Base-by-base conservation (phyloP, 176 grass and related monocot species). In the Hyparrhenia diplandra region DNA sequence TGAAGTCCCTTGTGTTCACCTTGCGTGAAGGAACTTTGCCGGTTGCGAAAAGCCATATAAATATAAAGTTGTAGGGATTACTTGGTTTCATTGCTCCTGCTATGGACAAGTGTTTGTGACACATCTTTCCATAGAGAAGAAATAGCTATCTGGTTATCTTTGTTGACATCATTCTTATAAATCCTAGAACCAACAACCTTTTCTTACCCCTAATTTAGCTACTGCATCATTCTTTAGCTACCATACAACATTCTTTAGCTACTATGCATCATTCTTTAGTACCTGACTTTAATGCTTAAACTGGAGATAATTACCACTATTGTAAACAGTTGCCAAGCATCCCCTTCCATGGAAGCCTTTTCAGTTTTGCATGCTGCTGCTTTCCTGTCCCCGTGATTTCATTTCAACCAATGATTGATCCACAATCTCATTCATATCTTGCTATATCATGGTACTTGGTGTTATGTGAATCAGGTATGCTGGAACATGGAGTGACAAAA, bases 401-500 rank as follows among this genome's bases (percentile, higher is more conserved):
- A 13, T 36, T 57, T 74, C 30, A 36, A 57, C n/a, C 30, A 57
- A 24, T 74, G 18, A 72, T 13, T 54, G 17, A 65, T 67, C 3
- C 13, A 79, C 17, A 47, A 65, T 64, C 24, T 45, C 14, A 10
- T 40, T 20, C 8, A 35, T 52, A n/a, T 51, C 10, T 47, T 29
- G 6, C 21, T 37, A 10, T 25, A 49, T 52, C 20, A 28, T 39
- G 30, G 1, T 16, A 1, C n/a, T 2, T 79, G 4, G 20, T 69
- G 68, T 71, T 7, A 17, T 87, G 25, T 43, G 8, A 66, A 85
- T 67, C 71, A 99, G 96, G 88, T 99, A 99, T 20, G 96, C 96
- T 1, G 96, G 84, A 60, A 93, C 90, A 46, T 99, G 96, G 92
- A 95, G 92, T 3, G 96, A 95, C 79, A 99, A 99, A 82, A 82